Percentiles rank a stretch among this genome's conserved stretches.
Conservation (phyloP, 805 yeast genomes). For the Ogataea populi-albae region DNA sequence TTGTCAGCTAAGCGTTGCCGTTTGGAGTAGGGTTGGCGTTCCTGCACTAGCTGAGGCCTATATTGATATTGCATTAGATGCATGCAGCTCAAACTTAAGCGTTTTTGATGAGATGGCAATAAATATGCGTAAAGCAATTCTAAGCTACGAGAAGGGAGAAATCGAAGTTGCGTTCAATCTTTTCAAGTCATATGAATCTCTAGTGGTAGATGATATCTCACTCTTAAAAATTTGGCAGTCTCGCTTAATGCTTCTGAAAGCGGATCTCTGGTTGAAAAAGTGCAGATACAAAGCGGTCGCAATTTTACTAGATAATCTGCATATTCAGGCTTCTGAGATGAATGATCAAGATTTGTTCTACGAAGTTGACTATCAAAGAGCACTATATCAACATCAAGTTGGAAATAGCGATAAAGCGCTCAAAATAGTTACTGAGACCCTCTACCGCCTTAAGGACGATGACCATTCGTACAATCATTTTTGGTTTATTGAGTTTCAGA, state of each 20-base stretch:
- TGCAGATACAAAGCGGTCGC: slow-evolving; percentile 37
- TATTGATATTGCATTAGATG: slow-evolving; percentile 43
- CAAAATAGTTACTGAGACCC: slow-evolving; percentile 19
- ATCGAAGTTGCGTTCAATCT: slow-evolving; percentile 37
- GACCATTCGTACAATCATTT: slow-evolving; percentile 35
- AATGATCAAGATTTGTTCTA: slow-evolving; percentile 29
- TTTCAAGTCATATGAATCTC: slow-evolving; percentile 32
- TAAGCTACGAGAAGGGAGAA: slow-evolving; percentile 38
- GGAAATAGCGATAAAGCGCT: slow-evolving; percentile 25
- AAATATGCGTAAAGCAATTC: slow-evolving; percentile 38
- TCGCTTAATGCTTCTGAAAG: slow-evolving; percentile 38
- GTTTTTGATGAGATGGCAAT: slow-evolving; percentile 40
- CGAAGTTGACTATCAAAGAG: slow-evolving; percentile 28
- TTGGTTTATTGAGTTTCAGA: slow-evolving; percentile 45
- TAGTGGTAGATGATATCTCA: slow-evolving; percentile 33
- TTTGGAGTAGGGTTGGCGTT: slow-evolving; percentile 54
- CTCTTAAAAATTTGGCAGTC: slow-evolving; percentile 42
- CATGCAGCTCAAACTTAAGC: slow-evolving; percentile 33
- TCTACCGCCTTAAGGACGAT: slow-evolving; percentile 21
- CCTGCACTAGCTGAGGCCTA: slow-evolving; percentile 45
- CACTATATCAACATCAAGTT: slow-evolving; percentile 19
- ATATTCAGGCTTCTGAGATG: slow-evolving; percentile 32
- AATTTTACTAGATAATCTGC: slow-evolving; percentile 32
- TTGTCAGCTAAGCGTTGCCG: slow-evolving; percentile 42
- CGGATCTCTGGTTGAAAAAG: slow-evolving; percentile 37